A percentile compares a stretch with the other conserved stretches of the same genome.
Conservation (phyloP, 768 basidiomycete species). For the Amylocystis lapponica region DNA sequence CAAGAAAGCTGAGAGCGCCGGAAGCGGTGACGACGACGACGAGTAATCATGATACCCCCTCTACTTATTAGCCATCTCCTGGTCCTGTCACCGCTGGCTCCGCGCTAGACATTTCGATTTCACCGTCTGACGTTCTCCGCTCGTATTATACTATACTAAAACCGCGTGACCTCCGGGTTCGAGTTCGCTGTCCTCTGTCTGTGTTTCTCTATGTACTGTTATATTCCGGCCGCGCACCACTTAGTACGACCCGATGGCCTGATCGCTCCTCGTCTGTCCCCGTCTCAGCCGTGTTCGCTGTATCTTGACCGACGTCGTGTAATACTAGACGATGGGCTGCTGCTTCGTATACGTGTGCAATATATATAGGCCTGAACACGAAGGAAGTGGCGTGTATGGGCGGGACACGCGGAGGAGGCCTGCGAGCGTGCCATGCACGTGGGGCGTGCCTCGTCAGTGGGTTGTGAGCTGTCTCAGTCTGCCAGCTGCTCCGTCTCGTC, state of each 20-base stretch:
- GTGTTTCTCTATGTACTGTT: slow-evolving; percentile 3
- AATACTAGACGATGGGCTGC: slow-evolving; percentile 5
- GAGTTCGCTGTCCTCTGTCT: neutral
- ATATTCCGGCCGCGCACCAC: neutral
- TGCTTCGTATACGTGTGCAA: slow-evolving; percentile 1
- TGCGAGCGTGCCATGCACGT: neutral
- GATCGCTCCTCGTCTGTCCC: slow-evolving; percentile 3
- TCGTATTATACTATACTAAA: slow-evolving; percentile 6
- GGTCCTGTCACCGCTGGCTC: slow-evolving; percentile 4
- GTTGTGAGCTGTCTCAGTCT: no score
- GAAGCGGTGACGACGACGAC: slow-evolving; percentile 36
- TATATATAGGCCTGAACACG: slow-evolving; percentile 1
- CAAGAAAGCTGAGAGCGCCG: slow-evolving; percentile 34
- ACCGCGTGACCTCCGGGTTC: slow-evolving; percentile 7
- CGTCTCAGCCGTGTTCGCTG: slow-evolving; percentile 5
- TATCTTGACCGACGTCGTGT: slow-evolving; percentile 10
- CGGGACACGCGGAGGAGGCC: neutral
- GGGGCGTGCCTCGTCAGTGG: neutral
- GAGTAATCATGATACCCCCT: slow-evolving; percentile 5
- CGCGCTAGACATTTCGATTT: no score
- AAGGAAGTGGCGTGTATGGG: neutral
- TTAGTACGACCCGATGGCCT: slow-evolving; percentile 1
- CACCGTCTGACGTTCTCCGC: neutral
- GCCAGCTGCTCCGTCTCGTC: no score
- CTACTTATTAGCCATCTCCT: slow-evolving; percentile 1